Conservation (phyloP, 2,329 filamentous ascomycete species). For the Emmonsiellopsis sp. region DNA sequence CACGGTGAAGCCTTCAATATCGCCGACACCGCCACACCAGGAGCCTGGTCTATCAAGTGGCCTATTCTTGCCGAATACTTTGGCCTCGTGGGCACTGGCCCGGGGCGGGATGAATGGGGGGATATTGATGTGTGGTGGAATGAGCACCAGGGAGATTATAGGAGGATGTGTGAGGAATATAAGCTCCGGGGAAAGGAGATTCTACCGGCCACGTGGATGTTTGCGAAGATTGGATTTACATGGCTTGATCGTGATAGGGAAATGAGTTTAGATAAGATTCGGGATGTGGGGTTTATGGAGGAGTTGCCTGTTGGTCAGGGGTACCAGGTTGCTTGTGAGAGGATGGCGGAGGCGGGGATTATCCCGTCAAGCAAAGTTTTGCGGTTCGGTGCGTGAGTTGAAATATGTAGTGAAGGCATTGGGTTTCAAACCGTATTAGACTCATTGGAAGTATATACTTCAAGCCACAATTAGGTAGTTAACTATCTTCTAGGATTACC, state of each 20-base stretch:
- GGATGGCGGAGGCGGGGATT: neutral
- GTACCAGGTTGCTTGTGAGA: constrained; percentile 6
- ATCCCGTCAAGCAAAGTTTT: neutral
- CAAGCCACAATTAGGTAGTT: no score
- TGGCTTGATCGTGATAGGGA: constrained; percentile 14
- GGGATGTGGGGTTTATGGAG: constrained; percentile 16
- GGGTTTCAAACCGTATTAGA: no score
- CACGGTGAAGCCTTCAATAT: constrained; percentile 18
- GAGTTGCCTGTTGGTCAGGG: constrained; percentile 12
- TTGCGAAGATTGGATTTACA: constrained; percentile 10
- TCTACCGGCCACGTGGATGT: constrained; percentile 10
- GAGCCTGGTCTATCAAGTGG: constrained; percentile 14
- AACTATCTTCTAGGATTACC: no score
- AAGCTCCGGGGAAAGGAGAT: constrained; percentile 9
- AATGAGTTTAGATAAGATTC: constrained; percentile 16
- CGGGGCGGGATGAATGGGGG: constrained; percentile 5
- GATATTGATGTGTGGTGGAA: constrained; percentile 15
- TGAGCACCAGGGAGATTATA: constrained; percentile 12
- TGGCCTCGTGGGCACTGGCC: constrained; percentile 11
- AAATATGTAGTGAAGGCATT: no score
- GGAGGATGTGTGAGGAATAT: constrained; percentile 15
- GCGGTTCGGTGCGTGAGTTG: no score
- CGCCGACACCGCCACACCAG: constrained; percentile 14
- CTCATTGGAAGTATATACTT: no score
- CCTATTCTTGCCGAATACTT: constrained; percentile 14